A percentile compares a stretch with the other conserved stretches of the same genome.
Conservation (phyloP, 75 land plant genomes). For the Selaginella tamariscina region DNA sequence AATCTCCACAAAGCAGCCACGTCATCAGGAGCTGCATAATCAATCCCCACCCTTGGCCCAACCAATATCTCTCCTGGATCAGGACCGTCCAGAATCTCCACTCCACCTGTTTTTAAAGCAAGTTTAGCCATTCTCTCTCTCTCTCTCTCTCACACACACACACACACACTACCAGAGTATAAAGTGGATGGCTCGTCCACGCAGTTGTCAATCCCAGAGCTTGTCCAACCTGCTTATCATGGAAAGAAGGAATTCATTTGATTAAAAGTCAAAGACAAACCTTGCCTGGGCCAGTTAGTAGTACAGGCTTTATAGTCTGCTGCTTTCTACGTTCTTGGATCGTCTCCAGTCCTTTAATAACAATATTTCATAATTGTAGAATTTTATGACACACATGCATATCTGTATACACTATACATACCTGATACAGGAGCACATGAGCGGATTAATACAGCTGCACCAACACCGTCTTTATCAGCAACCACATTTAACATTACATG, state of each 20-base stretch:
- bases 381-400: background rate
- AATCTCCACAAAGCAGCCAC: constrained; percentile 86
- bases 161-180: background rate
- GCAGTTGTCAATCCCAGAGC: constrained; percentile 71
- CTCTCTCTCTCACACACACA: background rate
- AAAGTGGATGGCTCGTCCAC: constrained; percentile 84
- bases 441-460: constrained; percentile 87
- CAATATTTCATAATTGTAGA: background rate
- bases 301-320: constrained; percentile 62
- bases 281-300: constrained; percentile 96
- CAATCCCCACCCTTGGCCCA: constrained; percentile 91
- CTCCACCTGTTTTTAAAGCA: constrained; percentile 43
- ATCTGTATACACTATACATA: constrained; percentile 12
- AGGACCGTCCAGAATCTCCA: constrained; percentile 85
- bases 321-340: constrained; percentile 69
- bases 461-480: constrained; percentile 78
- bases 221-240: constrained; percentile 60
- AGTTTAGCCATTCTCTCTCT: background rate
- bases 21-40: constrained; percentile 73
- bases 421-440: constrained; percentile 91
- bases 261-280: constrained; percentile 23
- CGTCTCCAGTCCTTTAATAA: constrained; percentile 57
- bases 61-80: constrained; percentile 59
- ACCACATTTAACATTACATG: constrained; percentile 91
- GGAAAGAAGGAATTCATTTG: background rate